Base-by-base conservation (phyloP, 1,139 yeast species). In the Saccharomyces hybrid region DNA sequence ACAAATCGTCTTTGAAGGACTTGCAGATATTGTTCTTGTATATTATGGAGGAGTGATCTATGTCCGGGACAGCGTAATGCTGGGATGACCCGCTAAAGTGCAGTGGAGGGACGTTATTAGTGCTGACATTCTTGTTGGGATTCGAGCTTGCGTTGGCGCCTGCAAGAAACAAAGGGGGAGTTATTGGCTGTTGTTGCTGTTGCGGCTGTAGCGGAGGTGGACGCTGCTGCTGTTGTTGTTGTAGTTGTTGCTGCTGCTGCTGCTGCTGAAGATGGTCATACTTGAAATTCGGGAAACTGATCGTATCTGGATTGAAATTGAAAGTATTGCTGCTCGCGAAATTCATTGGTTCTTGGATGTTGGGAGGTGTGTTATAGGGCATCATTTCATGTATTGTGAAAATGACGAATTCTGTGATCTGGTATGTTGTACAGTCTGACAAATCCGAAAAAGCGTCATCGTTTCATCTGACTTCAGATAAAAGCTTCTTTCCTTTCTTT, bases 1-100 rank as follows among this genome's bases (percentile, higher is more conserved):
- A 53, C 57, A 66, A 44, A 61, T 68, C 58, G 62, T 62, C 71
- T 38, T 63, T 64, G 51, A 62, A 62, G 20, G 65, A 62, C 52
- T 62, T 63, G 57, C 65, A 60, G 49, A 62, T 61, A 47, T 59
- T 56, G 51, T 61, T 61, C 55, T 59, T 60, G 52, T 54, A 55
- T 34, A 57, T 55, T 46, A 61, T 47, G 16, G 68, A 49, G 49
- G 51, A 16, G 54, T 55, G 25, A 54, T 56, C 16, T 57, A 38
- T 38, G 11, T 38, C 44, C 0, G 44, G 44, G 25, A 38, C 25
- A 2, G 11, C 25, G 11, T 38, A 38, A 38, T 38, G 2, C 7
- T 38, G 44, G 11, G 44, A 20, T 16, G 44, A 38, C 6, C 44
- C 11, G 26, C 44, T 38, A 16, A 38, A 38, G 3, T 5, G 44